Conservation (phyloP, 1,284 basidiomycete species). For the Ustilago sp. region DNA sequence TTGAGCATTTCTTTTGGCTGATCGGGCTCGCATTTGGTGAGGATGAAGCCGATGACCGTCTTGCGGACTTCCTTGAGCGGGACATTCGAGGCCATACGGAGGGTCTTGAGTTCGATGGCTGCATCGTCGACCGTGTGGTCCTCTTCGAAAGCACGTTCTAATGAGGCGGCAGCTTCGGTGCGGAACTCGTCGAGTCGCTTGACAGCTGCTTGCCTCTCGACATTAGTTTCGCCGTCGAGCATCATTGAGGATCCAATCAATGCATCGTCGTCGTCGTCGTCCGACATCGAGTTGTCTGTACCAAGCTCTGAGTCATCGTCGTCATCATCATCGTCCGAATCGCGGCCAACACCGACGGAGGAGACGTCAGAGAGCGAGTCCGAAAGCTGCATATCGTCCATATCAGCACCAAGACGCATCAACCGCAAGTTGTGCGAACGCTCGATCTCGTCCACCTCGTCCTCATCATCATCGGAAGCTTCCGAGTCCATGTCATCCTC, state of each 20-base stretch:
- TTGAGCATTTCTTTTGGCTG: conserved; percentile 56
- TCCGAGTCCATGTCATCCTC: conserved; percentile 32
- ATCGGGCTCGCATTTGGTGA: conserved; percentile 58
- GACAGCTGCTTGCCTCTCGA: conserved; percentile 55
- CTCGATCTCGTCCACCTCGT: conserved; percentile 56
- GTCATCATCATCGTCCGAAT: conserved; percentile 47
- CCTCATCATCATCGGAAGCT: conserved; percentile 44
- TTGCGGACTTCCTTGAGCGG: conserved; percentile 81
- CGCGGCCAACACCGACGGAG: conserved; percentile 57
- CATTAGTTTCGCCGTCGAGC: conserved; percentile 59
- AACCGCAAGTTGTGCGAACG: conserved; percentile 48
- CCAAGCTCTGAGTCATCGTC: conserved; percentile 34
- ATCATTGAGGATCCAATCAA: conserved; percentile 53
- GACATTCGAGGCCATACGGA: conserved; percentile 93
- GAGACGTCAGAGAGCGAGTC: conserved; percentile 57
- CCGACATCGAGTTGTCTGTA: conserved; percentile 30
- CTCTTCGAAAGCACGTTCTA: conserved; percentile 90
- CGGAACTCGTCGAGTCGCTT: conserved; percentile 76
- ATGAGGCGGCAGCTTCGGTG: conserved; percentile 80
- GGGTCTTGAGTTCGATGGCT: conserved; percentile 89
- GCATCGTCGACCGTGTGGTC: conserved; percentile 90
- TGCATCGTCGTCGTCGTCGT: conserved; percentile 41
- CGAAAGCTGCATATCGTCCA: conserved; percentile 45
- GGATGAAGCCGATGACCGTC: conserved; percentile 76
- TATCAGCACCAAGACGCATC: conserved; percentile 49